A percentile compares a stretch with the other conserved stretches of the same genome.
phyloP scores from a whole-genome alignment of 83 land plant species.

The Picea abies region DNA sequence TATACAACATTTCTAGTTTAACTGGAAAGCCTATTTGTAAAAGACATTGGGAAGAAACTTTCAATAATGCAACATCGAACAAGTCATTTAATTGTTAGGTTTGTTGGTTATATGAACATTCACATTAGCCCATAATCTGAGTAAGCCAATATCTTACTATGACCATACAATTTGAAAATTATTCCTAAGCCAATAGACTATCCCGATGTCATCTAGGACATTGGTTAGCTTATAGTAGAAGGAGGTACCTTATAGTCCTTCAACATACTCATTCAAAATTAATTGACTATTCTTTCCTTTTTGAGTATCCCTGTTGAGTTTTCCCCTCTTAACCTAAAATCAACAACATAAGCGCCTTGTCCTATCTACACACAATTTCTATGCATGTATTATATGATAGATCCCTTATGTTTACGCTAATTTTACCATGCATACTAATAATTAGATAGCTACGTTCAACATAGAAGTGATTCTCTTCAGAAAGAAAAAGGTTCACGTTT shows the following conservation, averaged over 20 bases:
- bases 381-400: background rate
- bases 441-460: too few relatives aligned
- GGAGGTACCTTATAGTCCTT: background rate
- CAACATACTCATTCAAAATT: too few relatives aligned
- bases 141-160: background rate
- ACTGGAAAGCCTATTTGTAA: background rate
- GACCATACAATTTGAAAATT: too few relatives aligned
- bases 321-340: background rate
- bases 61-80: too few relatives aligned
- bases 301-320: background rate
- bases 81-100: too few relatives aligned
- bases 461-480: too few relatives aligned
- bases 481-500: too few relatives aligned
- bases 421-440: background rate
- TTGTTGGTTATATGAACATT: background rate
- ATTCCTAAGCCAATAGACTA: background rate
- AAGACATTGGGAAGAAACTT: too few relatives aligned
- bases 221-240: background rate
- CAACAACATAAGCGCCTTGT: background rate
- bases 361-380: background rate
- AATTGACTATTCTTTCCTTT: background rate
- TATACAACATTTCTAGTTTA: background rate
- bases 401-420: background rate
- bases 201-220: background rate
- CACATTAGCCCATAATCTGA: background rate